Percentiles rank a stretch among this genome's conserved stretches.
Evolutionary conservation across 805 yeast species (phyloP).

Genomic region (Deakozyma indianensis): DNA sequence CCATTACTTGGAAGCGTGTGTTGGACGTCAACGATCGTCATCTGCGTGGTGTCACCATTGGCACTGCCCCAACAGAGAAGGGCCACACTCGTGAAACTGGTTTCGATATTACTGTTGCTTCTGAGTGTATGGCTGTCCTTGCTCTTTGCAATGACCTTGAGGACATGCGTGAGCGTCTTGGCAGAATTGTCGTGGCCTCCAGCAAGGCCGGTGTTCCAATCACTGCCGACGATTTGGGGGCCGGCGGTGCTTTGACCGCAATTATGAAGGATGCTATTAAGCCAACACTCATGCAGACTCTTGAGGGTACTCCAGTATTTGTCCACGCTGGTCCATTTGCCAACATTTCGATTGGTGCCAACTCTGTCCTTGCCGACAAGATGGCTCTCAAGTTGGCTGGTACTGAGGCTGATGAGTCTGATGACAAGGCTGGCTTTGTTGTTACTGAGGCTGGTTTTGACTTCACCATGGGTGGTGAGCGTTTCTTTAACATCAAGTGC

Average conservation of each 20-base stretch:
- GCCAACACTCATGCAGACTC: constrained; percentile 93
- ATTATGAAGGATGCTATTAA: constrained; percentile 88
- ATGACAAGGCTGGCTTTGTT: constrained; percentile 51
- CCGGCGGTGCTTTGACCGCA: constrained; percentile 92
- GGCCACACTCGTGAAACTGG: constrained; percentile 78
- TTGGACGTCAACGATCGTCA: constrained; percentile 91
- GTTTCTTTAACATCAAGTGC: constrained; percentile 91
- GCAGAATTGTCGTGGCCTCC: constrained; percentile 78
- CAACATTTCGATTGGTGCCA: constrained; percentile 92
- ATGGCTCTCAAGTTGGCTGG: constrained; percentile 87
- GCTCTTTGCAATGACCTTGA: constrained; percentile 66
- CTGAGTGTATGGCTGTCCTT: constrained; percentile 91
- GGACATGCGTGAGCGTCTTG: constrained; percentile 80
- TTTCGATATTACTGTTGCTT: constrained; percentile 91
- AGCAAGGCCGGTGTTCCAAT: constrained; percentile 63
- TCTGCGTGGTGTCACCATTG: constrained; percentile 77
- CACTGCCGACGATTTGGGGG: constrained; percentile 88
- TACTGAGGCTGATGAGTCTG: constrained; percentile 31
- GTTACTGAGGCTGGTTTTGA: constrained; percentile 98
- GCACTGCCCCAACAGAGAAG: constrained; percentile 87
- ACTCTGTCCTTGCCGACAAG: constrained; percentile 85
- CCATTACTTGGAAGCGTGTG: constrained; percentile 86
- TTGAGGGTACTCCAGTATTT: constrained; percentile 94
- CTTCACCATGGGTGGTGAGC: constrained; percentile 98
- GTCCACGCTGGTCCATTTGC: constrained; percentile 99